Evolutionary conservation across 805 yeast species (phyloP).

Genomic region (Yueomyces sinensis): DNA sequence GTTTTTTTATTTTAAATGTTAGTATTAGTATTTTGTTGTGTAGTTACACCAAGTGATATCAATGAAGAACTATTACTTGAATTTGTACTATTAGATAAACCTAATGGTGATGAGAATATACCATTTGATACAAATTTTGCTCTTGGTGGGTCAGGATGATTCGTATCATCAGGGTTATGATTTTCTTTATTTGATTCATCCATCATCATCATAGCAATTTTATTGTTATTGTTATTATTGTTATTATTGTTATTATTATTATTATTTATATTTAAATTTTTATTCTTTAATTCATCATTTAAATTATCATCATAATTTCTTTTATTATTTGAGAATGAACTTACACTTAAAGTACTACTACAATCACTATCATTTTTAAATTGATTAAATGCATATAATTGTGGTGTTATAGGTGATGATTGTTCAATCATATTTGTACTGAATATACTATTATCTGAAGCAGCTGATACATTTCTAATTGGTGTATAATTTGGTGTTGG

Average conservation of each 20-base stretch:
- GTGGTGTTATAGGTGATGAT: constrained; percentile 23
- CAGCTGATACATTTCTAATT: constrained; percentile 19
- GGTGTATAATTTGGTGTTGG: constrained; percentile 20
- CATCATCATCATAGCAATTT: not conserved
- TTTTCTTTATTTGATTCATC: constrained; percentile 2
- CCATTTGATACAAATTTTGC: not conserved
- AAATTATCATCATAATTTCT: constrained; percentile 1
- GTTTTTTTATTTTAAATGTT: too few relatives aligned
- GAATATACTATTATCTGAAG: constrained; percentile 21
- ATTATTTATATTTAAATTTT: not conserved
- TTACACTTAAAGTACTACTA: constrained; percentile 17
- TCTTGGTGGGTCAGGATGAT: not conserved
- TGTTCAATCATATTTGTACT: constrained; percentile 12
- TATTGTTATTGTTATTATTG: not conserved
- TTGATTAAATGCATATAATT: constrained; percentile 19
- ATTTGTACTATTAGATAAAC: not conserved
- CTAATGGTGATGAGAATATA: constrained; percentile 2
- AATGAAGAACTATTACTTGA: constrained; percentile 11
- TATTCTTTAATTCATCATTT: not conserved
- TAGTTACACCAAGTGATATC: constrained; percentile 12
- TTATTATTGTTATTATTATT: not conserved
- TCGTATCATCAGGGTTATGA: not conserved
- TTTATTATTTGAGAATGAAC: constrained; percentile 10
- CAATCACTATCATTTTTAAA: constrained; percentile 16
- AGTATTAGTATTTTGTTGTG: too few relatives aligned